Evolutionary conservation across 768 basidiomycete species (phyloP).

Genomic region (Harrya chromipes): DNA sequence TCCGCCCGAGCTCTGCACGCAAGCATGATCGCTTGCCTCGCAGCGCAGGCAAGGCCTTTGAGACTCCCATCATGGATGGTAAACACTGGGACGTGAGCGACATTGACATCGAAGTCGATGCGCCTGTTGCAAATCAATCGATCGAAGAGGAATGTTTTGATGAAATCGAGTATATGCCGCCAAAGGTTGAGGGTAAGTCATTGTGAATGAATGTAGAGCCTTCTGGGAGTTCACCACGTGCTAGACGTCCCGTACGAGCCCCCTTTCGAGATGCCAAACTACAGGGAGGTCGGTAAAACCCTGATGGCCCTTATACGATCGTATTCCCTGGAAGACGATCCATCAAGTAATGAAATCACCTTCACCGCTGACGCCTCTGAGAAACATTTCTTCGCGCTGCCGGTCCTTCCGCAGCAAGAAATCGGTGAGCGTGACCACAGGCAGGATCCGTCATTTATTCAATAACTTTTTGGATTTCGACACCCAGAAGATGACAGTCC

Average conservation of each 20-base stretch:
- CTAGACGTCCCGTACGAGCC: constrained; percentile 44
- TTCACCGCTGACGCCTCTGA: constrained; percentile 22
- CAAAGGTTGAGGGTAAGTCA: constrained; percentile 46
- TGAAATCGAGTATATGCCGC: constrained; percentile 57
- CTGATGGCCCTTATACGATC: constrained; percentile 38
- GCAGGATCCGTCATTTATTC: neutral
- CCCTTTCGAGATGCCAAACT: constrained; percentile 49
- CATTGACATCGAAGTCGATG: constrained; percentile 35
- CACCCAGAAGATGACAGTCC: constrained; percentile 29
- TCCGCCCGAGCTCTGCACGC: constrained; percentile 66
- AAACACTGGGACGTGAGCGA: constrained; percentile 79
- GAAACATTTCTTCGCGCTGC: constrained; percentile 18
- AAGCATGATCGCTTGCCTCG: constrained; percentile 58
- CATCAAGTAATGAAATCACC: constrained; percentile 12
- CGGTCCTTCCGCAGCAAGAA: constrained; percentile 17
- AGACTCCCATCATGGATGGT: constrained; percentile 65
- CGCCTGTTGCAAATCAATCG: constrained; percentile 20
- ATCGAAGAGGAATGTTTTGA: constrained; percentile 35
- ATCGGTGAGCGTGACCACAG: constrained; percentile 19
- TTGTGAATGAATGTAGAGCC: neutral
- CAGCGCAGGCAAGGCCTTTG: constrained; percentile 48
- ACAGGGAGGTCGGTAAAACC: constrained; percentile 38
- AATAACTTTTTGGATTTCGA: neutral
- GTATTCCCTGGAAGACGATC: constrained; percentile 33
- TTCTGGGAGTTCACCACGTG: neutral